Percentiles rank a stretch among this genome's conserved stretches.
Conservation (phyloP, 805 yeast species). For the Kodamaea kaohsiungensis region DNA sequence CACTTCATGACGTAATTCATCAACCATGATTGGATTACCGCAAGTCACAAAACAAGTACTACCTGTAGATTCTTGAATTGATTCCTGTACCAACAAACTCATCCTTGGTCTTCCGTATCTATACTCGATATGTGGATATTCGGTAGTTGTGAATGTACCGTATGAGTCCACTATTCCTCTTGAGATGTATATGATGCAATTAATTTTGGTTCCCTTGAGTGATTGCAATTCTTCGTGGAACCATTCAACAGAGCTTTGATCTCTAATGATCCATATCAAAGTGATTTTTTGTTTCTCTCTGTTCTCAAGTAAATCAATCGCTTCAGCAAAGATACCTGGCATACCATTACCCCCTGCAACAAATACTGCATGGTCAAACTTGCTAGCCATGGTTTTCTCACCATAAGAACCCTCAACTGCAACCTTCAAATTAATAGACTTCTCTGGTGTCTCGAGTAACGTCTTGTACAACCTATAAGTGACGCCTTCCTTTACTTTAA, state of each 20-base stretch:
- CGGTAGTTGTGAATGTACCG: slow-evolving; percentile 13
- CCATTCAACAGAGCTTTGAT: slow-evolving; percentile 51
- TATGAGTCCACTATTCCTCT: background rate
- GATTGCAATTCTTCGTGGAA: slow-evolving; percentile 44
- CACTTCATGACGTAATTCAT: slow-evolving; percentile 37
- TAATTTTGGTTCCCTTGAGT: slow-evolving; percentile 28
- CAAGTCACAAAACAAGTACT: slow-evolving; percentile 29
- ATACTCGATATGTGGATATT: slow-evolving; percentile 38
- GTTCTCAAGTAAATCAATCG: slow-evolving; percentile 15
- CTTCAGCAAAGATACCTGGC: slow-evolving; percentile 55
- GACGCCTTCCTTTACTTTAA: slow-evolving; percentile 29
- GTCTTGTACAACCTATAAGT: slow-evolving; percentile 32
- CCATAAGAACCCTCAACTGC: slow-evolving; percentile 68
- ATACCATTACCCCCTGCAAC: slow-evolving; percentile 69
- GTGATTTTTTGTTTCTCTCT: slow-evolving; percentile 24
- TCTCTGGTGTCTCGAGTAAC: slow-evolving; percentile 30
- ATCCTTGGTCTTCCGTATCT: slow-evolving; percentile 30
- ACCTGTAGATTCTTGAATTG: slow-evolving; percentile 14
- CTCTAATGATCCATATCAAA: slow-evolving; percentile 66
- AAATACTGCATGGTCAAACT: slow-evolving; percentile 49
- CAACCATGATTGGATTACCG: slow-evolving; percentile 36
- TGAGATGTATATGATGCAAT: slow-evolving; percentile 25
- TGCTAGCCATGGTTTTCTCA: slow-evolving; percentile 43
- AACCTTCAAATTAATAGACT: slow-evolving; percentile 36
- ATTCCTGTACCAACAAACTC: slow-evolving; percentile 8